A percentile compares a stretch with the other conserved stretches of the same genome.
Evolutionary conservation across 2,329 filamentous ascomycete species (phyloP).

Genomic region (Botrytis porri): DNA sequence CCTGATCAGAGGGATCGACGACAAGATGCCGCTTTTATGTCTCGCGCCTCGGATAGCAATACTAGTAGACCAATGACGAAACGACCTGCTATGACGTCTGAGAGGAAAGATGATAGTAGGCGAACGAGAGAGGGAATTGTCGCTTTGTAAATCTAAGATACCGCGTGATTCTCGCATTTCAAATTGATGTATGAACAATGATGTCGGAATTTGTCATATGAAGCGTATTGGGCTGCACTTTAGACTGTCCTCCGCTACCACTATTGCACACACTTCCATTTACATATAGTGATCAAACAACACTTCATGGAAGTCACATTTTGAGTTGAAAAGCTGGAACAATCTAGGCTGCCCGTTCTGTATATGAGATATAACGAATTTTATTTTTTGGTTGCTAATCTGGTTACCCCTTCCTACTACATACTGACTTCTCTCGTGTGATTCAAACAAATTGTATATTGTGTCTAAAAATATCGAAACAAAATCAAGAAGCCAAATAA

Average conservation of each 20-base stretch:
- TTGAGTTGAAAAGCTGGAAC: background rate
- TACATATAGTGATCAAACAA: background rate
- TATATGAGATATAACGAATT: background rate
- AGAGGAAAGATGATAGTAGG: background rate
- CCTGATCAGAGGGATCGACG: background rate
- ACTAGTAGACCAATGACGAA: background rate
- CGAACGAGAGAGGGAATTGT: background rate
- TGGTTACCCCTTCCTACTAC: background rate
- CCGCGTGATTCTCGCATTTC: background rate
- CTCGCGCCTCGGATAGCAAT: background rate
- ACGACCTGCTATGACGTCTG: background rate
- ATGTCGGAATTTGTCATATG: background rate
- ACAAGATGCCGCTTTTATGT: no score
- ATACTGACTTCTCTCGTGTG: background rate
- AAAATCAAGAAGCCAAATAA: background rate
- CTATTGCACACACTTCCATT: no score
- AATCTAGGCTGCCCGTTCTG: background rate
- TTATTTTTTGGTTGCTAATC: background rate
- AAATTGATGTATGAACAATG: background rate
- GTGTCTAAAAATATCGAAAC: background rate
- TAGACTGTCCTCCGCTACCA: accelerated
- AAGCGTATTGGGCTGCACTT: accelerated
- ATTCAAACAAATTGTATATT: background rate
- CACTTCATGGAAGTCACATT: background rate
- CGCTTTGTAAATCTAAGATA: background rate